These are phyloP conservation scores for Fraxinus latifolia DNA, from an alignment of 305 asterid species.

Conservation along the genomic window DNA sequence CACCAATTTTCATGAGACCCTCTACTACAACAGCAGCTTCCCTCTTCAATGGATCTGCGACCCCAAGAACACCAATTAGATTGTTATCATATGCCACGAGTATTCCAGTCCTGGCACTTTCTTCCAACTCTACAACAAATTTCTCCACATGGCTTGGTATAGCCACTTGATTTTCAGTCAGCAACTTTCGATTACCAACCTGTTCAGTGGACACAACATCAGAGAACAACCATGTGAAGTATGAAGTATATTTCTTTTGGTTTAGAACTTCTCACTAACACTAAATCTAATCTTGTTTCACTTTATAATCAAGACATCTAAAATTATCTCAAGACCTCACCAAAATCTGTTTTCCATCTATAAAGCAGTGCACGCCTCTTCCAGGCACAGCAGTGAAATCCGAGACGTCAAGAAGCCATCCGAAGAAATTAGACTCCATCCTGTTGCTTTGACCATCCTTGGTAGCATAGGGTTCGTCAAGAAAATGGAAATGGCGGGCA, in stretches of 20 bases:
- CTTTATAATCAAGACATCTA: background rate
- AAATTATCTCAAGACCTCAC: conserved; percentile 45
- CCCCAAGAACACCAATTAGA: conserved; percentile 85
- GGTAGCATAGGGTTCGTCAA: conserved; percentile 53
- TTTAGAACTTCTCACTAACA: background rate
- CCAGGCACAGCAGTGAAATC: conserved; percentile 89
- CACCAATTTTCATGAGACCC: conserved; percentile 90
- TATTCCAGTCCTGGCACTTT: conserved; percentile 86
- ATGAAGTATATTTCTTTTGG: background rate
- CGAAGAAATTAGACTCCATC: conserved; percentile 49
- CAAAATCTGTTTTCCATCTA: conserved; percentile 67
- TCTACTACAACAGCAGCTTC: conserved; percentile 95
- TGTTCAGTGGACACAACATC: conserved; percentile 27
- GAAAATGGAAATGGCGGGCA: conserved; percentile 93
- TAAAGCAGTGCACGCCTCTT: conserved; percentile 80
- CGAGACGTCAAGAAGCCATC: conserved; percentile 82
- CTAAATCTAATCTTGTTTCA: background rate
- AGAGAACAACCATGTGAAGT: conserved; percentile 8
- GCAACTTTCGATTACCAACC: conserved; percentile 90
- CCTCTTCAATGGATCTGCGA: conserved; percentile 94
- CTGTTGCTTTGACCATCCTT: conserved; percentile 41
- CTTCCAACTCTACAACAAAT: conserved; percentile 85
- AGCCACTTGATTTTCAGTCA: conserved; percentile 56
- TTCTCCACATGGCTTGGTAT: conserved; percentile 61
- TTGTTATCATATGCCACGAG: conserved; percentile 61